Evolutionary conservation across 1,284 basidiomycete genomes (phyloP).

Genomic region (Irpex rosettiformis): DNA sequence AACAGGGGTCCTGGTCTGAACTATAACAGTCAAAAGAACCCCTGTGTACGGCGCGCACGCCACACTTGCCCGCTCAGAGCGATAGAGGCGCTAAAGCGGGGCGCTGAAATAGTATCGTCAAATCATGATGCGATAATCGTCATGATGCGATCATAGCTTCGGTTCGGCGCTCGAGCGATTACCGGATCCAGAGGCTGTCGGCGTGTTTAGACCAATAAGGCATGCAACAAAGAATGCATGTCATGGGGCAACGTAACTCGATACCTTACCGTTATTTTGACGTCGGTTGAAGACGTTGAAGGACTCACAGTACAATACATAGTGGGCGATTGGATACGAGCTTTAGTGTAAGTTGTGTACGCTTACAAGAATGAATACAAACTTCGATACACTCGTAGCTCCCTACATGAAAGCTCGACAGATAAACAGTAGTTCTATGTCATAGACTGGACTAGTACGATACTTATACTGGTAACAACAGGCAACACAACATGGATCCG

Average conservation of each 20-base stretch:
- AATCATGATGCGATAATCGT: slow-evolving; percentile 1
- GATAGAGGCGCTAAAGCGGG: not conserved
- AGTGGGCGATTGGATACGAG: not conserved
- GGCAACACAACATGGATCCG: slow-evolving; percentile 8
- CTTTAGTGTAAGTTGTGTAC: not conserved
- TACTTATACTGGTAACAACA: slow-evolving; percentile 3
- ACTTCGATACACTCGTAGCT: not conserved
- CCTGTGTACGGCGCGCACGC: not conserved
- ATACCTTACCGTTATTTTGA: too few species aligned
- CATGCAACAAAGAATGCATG: not conserved
- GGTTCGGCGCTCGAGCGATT: not conserved
- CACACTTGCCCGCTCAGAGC: not conserved
- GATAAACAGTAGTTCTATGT: slow-evolving; percentile 6
- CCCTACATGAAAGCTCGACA: not conserved
- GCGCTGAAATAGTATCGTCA: not conserved
- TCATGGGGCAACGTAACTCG: not conserved
- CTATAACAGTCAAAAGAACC: not conserved
- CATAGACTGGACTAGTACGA: slow-evolving; percentile 5
- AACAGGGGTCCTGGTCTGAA: not conserved
- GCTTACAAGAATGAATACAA: not conserved
- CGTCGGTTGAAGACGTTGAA: not conserved
- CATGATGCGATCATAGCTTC: not conserved
- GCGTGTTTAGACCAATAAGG: not conserved
- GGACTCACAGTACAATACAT: not conserved
- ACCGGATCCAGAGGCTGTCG: too few species aligned